phyloP scores from a whole-genome alignment of 345 rosid species.

The Noccaea bulbosa region DNA sequence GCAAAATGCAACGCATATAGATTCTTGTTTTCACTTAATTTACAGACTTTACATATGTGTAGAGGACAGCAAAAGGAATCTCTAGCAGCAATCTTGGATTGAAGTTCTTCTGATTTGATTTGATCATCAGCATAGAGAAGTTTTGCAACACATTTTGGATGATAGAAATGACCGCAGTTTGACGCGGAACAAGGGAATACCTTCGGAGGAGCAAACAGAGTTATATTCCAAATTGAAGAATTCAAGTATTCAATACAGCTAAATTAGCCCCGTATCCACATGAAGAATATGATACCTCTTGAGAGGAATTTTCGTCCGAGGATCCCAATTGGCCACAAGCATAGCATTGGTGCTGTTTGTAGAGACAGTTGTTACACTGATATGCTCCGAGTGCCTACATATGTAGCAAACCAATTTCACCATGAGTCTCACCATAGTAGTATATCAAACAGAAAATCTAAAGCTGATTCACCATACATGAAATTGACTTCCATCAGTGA shows the following conservation, averaged over 20 bases:
- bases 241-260: background rate
- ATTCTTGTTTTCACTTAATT: constrained; percentile 51
- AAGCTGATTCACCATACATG: constrained; percentile 50
- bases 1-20: constrained; percentile 58
- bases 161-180: constrained; percentile 76
- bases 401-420: constrained; percentile 25
- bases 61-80: constrained; percentile 66
- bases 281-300: constrained; percentile 53
- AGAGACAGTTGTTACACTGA: constrained; percentile 59
- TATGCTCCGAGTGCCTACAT: constrained; percentile 56
- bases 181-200: constrained; percentile 70
- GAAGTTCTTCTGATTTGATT: constrained; percentile 46
- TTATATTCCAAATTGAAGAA: constrained; percentile 7
- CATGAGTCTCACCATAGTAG: constrained; percentile 13
- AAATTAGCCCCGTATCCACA: background rate
- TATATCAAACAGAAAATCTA: constrained; percentile 18
- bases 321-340: constrained; percentile 74
- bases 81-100: constrained; percentile 52
- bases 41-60: constrained; percentile 66
- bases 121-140: constrained; percentile 51
- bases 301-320: constrained; percentile 51
- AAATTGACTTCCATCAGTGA: constrained; percentile 44
- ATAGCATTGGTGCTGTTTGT: constrained; percentile 69
- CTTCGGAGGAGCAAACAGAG: constrained; percentile 40
- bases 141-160: constrained; percentile 65